Base-by-base conservation (phyloP, 2,329 filamentous ascomycete species). In the Verticillium longisporum region DNA sequence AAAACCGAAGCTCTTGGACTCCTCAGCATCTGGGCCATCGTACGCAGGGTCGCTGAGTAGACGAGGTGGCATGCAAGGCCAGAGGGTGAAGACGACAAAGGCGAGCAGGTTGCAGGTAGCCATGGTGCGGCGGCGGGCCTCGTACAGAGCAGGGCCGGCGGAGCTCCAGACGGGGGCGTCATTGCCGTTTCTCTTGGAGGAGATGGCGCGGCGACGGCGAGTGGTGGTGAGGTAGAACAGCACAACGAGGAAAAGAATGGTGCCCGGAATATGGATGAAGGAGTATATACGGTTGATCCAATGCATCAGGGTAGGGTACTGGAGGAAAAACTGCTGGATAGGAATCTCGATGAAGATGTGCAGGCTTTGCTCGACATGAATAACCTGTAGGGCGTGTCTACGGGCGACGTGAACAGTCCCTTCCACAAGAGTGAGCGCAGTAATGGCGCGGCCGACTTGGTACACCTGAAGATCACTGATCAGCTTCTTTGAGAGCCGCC, bases 251-350 rank as follows among this genome's bases (percentile, higher is more conserved):
- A 90, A 92, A 55, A 88, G 79, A 65, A 91, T 91, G 6, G 88
- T 91, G 14, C 88, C 88, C 0, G 88, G 89, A 61, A 91, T 91
- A 72, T 91, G 89, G 68, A 92, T 90, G 73, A 90, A 91, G 6
- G 88, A 90, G 74, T 91, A 91, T 33, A 84, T 80, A 68, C 88
- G 82, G 73, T 91, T 91, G 67, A 86, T 89, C 83, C 83, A 90
- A 66, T 79, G 83, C 77, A 92, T 82, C 53, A 88, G 67, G 33
- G 76, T 69, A 1, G 85, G 81, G 33, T 54, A 53, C 21, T 74
- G 71, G 61, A 77, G 70, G 68, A 81, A 81, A 73, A 75, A 80
- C 38, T 74, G 62, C 73, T 91, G 88, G 55, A 91, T 79, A 13
- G 76, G 75, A 3, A 84, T 73, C 71, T 91, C 88, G 75, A 80